These are phyloP conservation scores for Microbotryum scabiosae DNA, from an alignment of 1,284 basidiomycete species.

Conservation along the genomic window DNA sequence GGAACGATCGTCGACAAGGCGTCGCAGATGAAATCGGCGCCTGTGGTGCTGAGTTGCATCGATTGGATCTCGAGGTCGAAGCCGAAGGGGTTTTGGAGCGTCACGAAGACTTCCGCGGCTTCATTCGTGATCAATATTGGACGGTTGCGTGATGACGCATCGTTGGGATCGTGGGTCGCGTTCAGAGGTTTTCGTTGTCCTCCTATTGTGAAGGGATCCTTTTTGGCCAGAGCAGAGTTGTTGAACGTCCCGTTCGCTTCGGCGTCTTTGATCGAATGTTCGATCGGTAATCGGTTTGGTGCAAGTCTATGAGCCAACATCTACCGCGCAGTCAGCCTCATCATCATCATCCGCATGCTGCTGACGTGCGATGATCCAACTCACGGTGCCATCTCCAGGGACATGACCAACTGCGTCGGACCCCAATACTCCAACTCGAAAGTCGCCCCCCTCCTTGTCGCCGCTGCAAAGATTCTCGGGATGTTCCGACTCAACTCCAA, in stretches of 20 bases:
- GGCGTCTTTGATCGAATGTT: slow-evolving; percentile 47
- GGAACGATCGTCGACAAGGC: slow-evolving; percentile 56
- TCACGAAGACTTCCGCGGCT: slow-evolving; percentile 66
- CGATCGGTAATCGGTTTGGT: slow-evolving; percentile 58
- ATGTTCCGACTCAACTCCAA: slow-evolving; percentile 31
- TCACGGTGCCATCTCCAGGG: slow-evolving; percentile 26
- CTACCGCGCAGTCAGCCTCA: too few relatives aligned
- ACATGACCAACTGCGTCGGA: slow-evolving; percentile 33
- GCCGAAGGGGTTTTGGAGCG: slow-evolving; percentile 80
- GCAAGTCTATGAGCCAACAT: slow-evolving; percentile 57
- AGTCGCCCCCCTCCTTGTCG: slow-evolving; percentile 14
- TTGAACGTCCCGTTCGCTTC: slow-evolving; percentile 12
- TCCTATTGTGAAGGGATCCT: slow-evolving; percentile 60
- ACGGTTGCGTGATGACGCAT: slow-evolving; percentile 32
- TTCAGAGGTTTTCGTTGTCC: slow-evolving; percentile 46
- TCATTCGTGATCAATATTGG: slow-evolving; percentile 67
- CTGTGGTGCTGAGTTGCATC: slow-evolving; percentile 73
- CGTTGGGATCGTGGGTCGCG: slow-evolving; percentile 35
- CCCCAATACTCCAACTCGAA: slow-evolving; percentile 40
- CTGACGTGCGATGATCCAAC: not conserved
- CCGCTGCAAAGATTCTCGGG: slow-evolving; percentile 26
- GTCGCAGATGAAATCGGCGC: slow-evolving; percentile 62
- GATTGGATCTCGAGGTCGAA: slow-evolving; percentile 81
- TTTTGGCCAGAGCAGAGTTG: slow-evolving; percentile 8
- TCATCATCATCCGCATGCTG: too few relatives aligned